A percentile compares a stretch with the other conserved stretches of the same genome.
phyloP scores from a whole-genome alignment of 306 rosid genomes.

The Dicorynia guianensis region DNA sequence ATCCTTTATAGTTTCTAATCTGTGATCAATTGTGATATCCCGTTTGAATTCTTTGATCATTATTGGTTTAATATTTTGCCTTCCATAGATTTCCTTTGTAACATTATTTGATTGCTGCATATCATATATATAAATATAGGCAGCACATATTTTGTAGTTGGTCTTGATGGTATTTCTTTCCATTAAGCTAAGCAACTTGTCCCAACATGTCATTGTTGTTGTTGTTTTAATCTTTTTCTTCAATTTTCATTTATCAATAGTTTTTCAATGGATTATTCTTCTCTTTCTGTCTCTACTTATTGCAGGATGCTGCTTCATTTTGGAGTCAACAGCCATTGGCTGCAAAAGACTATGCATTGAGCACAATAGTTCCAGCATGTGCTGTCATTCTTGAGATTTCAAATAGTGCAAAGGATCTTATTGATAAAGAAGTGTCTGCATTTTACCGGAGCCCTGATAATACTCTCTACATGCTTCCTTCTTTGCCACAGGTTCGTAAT shows the following conservation, averaged over 20 bases:
- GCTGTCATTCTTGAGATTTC: constrained; percentile 69
- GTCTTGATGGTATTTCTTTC: constrained; percentile 32
- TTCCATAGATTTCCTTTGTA: constrained; percentile 17
- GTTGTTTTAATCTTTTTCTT: background rate
- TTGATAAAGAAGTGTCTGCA: constrained; percentile 92
- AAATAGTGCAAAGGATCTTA: constrained; percentile 79
- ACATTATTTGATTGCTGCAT: constrained; percentile 17
- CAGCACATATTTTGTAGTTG: constrained; percentile 5
- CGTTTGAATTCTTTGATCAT: constrained; percentile 9
- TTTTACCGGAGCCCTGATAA: constrained; percentile 95
- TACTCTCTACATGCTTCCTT: constrained; percentile 95
- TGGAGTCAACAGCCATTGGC: constrained; percentile 97
- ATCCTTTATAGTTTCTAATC: constrained; percentile 20
- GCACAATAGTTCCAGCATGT: constrained; percentile 96
- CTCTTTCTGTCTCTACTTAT: constrained; percentile 27
- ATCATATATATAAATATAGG: background rate
- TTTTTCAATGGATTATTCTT: constrained; percentile 5
- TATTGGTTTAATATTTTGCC: constrained; percentile 7
- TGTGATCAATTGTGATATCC: constrained; percentile 12
- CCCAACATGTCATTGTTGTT: constrained; percentile 10
- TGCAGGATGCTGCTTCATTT: constrained; percentile 90
- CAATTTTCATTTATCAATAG: background rate
- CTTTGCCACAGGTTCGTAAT: constrained; percentile 86
- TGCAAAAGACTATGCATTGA: constrained; percentile 90
- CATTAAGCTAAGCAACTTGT: constrained; percentile 20